Evolutionary conservation across 208 protist genomes (phyloP).

Genomic region (Acanthamoeba polyphaga): DNA sequence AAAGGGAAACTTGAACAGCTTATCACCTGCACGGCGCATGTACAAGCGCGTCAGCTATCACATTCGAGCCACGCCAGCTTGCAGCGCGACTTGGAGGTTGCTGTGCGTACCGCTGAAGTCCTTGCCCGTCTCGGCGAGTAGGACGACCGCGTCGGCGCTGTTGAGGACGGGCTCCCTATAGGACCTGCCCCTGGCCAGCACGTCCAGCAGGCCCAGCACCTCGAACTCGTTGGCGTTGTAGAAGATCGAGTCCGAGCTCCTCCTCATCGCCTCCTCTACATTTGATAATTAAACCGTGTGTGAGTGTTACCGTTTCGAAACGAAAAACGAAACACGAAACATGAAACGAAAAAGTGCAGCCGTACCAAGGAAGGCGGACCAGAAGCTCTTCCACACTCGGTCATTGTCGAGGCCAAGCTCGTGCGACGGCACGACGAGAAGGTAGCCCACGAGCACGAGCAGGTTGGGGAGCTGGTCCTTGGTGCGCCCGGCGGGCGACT

Average conservation of each 20-base stretch:
- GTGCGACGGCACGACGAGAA: neutral
- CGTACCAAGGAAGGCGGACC: constrained; percentile 17
- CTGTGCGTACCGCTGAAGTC: neutral
- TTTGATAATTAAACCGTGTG: neutral
- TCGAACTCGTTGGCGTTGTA: constrained; percentile 2
- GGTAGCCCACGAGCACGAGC: constrained; percentile 26
- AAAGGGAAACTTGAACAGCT: constrained; percentile 27
- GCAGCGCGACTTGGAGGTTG: too few species aligned
- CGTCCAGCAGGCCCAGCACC: constrained; percentile 15
- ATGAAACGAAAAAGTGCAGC: neutral
- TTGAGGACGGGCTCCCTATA: neutral
- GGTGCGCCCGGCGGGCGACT: constrained; percentile 1
- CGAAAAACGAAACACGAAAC: too few species aligned
- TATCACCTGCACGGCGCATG: neutral
- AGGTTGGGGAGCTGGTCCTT: constrained; percentile 12
- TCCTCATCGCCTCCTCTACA: constrained; percentile 20
- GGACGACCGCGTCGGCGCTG: neutral
- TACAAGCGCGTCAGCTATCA: too few species aligned
- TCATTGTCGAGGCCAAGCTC: constrained; percentile 34
- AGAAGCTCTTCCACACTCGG: constrained; percentile 20
- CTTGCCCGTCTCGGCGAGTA: constrained; percentile 16
- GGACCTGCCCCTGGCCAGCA: neutral
- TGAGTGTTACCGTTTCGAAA: too few species aligned
- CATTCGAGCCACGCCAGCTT: neutral
- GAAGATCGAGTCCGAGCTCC: neutral